phyloP scores from a whole-genome alignment of 345 rosid species.

The Eucalyptus polyanthemos region DNA sequence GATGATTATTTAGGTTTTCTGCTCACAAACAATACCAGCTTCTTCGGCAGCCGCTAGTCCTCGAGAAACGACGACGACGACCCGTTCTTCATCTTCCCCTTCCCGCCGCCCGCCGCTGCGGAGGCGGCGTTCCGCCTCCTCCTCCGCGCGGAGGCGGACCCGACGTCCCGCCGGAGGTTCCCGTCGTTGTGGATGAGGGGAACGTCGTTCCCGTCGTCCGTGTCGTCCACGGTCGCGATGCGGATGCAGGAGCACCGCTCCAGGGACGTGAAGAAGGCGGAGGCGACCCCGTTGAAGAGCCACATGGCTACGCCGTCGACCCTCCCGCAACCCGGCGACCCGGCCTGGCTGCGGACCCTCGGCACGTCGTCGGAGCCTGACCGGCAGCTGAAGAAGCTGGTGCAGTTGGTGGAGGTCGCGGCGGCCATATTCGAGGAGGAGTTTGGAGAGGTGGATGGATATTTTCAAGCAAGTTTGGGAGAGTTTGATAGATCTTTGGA shows the following conservation, averaged over 20 bases:
- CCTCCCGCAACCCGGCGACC: background rate
- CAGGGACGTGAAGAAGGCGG: constrained; percentile 3
- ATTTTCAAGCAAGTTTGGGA: background rate
- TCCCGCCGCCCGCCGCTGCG: background rate
- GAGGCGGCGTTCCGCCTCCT: background rate
- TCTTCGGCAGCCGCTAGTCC: background rate
- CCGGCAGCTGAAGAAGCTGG: background rate
- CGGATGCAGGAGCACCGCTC: constrained; percentile 8
- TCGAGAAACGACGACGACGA: background rate
- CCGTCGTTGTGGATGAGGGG: constrained; percentile 1
- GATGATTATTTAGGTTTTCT: background rate
- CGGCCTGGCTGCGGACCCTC: background rate
- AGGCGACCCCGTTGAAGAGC: background rate
- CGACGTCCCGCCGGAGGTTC: background rate
- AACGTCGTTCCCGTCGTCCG: constrained; percentile 3
- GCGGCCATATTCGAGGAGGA: background rate
- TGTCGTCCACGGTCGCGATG: constrained; percentile 4
- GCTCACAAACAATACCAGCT: background rate
- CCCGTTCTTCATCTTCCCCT: background rate
- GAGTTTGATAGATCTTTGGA: background rate
- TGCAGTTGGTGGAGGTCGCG: constrained; percentile 1
- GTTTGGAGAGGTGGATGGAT: background rate
- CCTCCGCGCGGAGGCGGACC: background rate
- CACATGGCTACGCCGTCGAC: constrained; percentile 6
- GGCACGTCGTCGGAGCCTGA: background rate